Conservation (phyloP, 306 rosid species). For the Gynostemma pentaphyllum region DNA sequence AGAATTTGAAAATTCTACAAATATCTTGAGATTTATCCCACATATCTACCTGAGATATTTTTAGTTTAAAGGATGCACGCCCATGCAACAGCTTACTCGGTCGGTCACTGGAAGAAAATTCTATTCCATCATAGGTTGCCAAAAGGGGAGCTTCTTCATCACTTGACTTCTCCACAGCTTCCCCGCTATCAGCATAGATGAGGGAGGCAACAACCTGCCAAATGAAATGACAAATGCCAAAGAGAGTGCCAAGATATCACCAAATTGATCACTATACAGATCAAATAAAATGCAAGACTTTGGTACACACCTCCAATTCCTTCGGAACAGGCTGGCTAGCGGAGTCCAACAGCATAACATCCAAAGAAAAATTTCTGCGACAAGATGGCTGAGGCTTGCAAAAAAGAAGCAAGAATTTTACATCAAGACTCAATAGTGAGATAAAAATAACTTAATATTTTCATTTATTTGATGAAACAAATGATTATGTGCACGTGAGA, state of each 20-base stretch:
- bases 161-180: conserved; percentile 64
- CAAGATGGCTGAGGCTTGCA: conserved; percentile 68
- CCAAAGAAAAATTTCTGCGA: conserved; percentile 84
- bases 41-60: conserved; percentile 76
- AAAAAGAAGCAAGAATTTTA: not conserved
- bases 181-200: conserved; percentile 53
- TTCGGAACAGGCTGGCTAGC: conserved; percentile 44
- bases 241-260: conserved; percentile 11
- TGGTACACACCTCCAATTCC: conserved; percentile 57
- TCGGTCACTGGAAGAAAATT: conserved; percentile 51
- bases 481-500: no score
- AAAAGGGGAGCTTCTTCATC: conserved; percentile 81
- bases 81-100: conserved; percentile 71
- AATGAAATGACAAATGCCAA: conserved; percentile 12
- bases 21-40: not conserved
- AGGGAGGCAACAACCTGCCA: conserved; percentile 79
- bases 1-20: not conserved
- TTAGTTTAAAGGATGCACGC: conserved; percentile 87
- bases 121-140: conserved; percentile 68
- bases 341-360: conserved; percentile 51
- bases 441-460: no score
- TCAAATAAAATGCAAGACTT: conserved; percentile 4
- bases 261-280: conserved; percentile 9
- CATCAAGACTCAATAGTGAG: not conserved
- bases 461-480: no score